Percentiles rank a stretch among this genome's conserved stretches.
Conservation (phyloP, 2,329 filamentous ascomycete species). For the Nemania serpens region DNA sequence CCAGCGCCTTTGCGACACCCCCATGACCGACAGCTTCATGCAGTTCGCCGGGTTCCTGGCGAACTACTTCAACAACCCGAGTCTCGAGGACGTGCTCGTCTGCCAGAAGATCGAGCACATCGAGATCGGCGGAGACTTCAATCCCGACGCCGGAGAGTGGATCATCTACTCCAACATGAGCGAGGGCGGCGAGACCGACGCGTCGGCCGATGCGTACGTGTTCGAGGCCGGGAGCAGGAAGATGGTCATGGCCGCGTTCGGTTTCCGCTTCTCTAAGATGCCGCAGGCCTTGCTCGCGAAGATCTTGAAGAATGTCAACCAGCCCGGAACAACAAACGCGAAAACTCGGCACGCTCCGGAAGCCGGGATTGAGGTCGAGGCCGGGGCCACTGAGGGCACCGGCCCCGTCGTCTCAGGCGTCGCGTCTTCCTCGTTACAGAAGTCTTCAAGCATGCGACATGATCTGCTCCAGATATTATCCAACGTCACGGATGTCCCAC, state of each 20-base stretch:
- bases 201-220: constrained; percentile 25
- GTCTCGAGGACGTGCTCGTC: constrained; percentile 32
- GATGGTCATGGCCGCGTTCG: constrained; percentile 31
- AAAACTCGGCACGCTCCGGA: neutral
- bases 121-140: constrained; percentile 33
- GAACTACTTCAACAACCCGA: constrained; percentile 31
- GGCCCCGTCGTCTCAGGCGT: neutral
- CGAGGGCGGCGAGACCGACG: constrained; percentile 20
- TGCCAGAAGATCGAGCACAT: constrained; percentile 33
- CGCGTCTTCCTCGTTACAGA: neutral
- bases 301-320: constrained; percentile 25
- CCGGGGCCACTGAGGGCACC: neutral
- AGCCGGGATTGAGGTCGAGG: neutral
- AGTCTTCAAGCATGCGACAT: constrained; percentile 10
- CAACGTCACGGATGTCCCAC: constrained; percentile 27
- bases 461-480: constrained; percentile 27
- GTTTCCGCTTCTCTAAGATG: constrained; percentile 25
- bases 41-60: constrained; percentile 30
- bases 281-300: constrained; percentile 13
- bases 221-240: constrained; percentile 26
- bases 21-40: constrained; percentile 31
- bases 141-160: constrained; percentile 26
- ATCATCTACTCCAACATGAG: constrained; percentile 26
- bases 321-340: neutral
- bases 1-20: constrained; percentile 28